These are phyloP conservation scores for Cladosporium oxysporum DNA, from an alignment of 2,329 filamentous ascomycete species.

Conservation along the genomic window DNA sequence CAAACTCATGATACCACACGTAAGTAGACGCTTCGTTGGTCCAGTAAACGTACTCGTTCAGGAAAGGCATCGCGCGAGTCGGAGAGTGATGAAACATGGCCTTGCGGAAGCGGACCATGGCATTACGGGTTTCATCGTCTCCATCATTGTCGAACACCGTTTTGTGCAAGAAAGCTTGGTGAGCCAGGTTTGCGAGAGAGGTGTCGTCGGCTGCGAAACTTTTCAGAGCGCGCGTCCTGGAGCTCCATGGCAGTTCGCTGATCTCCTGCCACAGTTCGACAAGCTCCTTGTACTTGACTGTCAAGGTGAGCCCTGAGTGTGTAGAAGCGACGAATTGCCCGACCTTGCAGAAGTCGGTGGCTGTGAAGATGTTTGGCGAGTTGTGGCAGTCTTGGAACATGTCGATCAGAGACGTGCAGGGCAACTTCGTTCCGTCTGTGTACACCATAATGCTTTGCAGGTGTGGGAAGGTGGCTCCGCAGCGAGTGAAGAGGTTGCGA, in stretches of 20 bases:
- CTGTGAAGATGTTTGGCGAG: background rate
- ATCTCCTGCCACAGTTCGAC: background rate
- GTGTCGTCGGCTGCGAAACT: background rate
- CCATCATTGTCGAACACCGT: background rate
- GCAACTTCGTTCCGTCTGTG: background rate
- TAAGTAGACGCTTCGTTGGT: background rate
- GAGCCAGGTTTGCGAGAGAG: background rate
- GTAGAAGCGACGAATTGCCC: background rate
- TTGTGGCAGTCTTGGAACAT: background rate
- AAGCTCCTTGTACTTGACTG: background rate
- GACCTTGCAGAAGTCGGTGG: background rate
- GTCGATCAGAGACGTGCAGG: background rate
- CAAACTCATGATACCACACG: background rate
- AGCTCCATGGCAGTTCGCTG: background rate
- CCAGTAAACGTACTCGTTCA: background rate
- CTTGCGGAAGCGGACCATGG: background rate
- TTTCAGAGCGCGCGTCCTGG: background rate
- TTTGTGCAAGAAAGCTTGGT: background rate
- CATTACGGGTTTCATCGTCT: background rate
- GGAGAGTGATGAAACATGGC: background rate
- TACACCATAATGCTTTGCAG: background rate
- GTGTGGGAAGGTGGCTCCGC: background rate
- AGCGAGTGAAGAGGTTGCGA: background rate
- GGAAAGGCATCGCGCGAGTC: background rate
- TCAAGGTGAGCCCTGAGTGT: background rate